phyloP scores from a whole-genome alignment of 2,329 filamentous ascomycete species.

The Colletotrichum ledebouriae region DNA sequence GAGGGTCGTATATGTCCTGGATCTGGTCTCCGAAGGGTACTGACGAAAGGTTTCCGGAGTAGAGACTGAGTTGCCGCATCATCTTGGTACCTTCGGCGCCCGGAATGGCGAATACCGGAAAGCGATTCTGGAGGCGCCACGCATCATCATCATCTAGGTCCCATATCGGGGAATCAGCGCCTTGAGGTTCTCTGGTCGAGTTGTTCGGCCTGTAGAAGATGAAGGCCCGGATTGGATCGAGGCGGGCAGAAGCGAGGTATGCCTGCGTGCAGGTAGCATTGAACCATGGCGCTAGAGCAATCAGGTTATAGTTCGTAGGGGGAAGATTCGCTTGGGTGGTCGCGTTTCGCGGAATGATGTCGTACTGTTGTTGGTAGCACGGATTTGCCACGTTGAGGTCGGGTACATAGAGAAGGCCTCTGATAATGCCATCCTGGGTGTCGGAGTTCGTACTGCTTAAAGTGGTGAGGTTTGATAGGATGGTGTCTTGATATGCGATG shows the following conservation, averaged over 20 bases:
- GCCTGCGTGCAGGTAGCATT: conserved; percentile 78
- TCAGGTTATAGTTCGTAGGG: conserved; percentile 76
- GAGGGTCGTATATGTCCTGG: conserved; percentile 65
- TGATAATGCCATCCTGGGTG: conserved; percentile 71
- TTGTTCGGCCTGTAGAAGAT: conserved; percentile 73
- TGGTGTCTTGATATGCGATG: conserved; percentile 66
- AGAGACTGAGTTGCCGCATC: conserved; percentile 79
- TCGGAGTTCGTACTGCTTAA: conserved; percentile 77
- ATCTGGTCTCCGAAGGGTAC: conserved; percentile 72
- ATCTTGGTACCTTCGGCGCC: conserved; percentile 75
- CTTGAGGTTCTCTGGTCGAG: conserved; percentile 72
- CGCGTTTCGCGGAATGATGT: conserved; percentile 80
- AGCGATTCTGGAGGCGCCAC: conserved; percentile 81
- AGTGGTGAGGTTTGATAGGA: conserved; percentile 76
- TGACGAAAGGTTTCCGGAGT: conserved; percentile 80
- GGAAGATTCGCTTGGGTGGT: conserved; percentile 80
- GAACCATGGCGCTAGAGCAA: conserved; percentile 91
- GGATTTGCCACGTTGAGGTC: conserved; percentile 69
- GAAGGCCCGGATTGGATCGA: conserved; percentile 72
- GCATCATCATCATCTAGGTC: conserved; percentile 73
- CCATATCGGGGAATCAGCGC: conserved; percentile 76
- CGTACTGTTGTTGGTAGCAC: conserved; percentile 73
- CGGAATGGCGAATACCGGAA: conserved; percentile 86
- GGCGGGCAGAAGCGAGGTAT: conserved; percentile 74
- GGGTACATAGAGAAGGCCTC: conserved; percentile 89